These are phyloP conservation scores for Yamadazyma dushanensis DNA, from an alignment of 1,139 yeast species.

Conservation along the genomic window DNA sequence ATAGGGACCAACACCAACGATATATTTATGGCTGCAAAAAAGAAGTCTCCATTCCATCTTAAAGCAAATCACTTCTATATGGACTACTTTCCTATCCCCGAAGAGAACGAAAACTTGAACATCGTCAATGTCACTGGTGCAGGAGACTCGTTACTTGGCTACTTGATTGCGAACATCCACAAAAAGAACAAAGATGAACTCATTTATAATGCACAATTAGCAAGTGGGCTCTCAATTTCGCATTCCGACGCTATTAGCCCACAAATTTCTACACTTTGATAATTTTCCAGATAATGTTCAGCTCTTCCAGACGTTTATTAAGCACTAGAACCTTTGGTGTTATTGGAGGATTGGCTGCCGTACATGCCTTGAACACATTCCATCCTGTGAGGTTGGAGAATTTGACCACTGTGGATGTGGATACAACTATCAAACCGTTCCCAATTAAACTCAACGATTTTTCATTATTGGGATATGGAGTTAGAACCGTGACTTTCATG, in stretches of 20 bases:
- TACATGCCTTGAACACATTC: constrained; percentile 7
- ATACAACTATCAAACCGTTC: constrained; percentile 52
- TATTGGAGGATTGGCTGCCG: constrained; percentile 9
- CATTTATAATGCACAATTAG: constrained; percentile 50
- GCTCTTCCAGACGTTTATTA: neutral
- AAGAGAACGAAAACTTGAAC: constrained; percentile 26
- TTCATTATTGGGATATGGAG: constrained; percentile 73
- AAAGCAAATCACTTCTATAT: constrained; percentile 34
- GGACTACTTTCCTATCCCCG: constrained; percentile 61
- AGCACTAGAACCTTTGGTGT: constrained; percentile 4
- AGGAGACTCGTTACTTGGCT: constrained; percentile 70
- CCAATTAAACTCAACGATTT: constrained; percentile 41
- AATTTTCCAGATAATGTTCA: constrained; percentile 8
- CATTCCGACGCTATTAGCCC: constrained; percentile 26
- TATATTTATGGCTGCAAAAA: constrained; percentile 5
- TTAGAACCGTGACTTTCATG: constrained; percentile 78
- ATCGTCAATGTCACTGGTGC: constrained; percentile 67
- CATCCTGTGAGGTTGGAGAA: constrained; percentile 10
- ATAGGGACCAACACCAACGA: constrained; percentile 24
- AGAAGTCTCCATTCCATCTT: constrained; percentile 12
- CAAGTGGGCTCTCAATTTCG: constrained; percentile 52
- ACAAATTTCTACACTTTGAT: constrained; percentile 10
- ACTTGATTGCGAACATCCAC: constrained; percentile 26
- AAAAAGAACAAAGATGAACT: constrained; percentile 25
- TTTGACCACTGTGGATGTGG: constrained; percentile 37